Evolutionary conservation across 176 grass and related monocot genomes (phyloP).

Genomic region (Dendrocalamus sinicus): DNA sequence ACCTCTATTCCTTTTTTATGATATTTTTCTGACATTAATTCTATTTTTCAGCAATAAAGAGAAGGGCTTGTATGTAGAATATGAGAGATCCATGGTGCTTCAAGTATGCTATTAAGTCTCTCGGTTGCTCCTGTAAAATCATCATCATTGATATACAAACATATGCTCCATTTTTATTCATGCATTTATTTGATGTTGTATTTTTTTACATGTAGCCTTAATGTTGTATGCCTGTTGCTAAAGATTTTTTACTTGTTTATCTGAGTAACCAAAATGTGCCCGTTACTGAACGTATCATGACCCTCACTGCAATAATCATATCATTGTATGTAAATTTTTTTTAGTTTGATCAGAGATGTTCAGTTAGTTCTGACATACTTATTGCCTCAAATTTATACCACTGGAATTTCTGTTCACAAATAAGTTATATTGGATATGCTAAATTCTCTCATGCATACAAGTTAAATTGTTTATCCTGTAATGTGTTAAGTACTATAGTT

Average conservation of each 20-base stretch:
- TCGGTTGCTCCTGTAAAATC: conserved; percentile 1
- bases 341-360: background rate
- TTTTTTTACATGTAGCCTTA: conserved; percentile 24
- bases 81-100: conserved; percentile 95
- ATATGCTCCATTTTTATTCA: conserved; percentile 10
- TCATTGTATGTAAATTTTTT: background rate
- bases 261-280: conserved; percentile 28
- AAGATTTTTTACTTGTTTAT: conserved; percentile 24
- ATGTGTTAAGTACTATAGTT: background rate
- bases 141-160: conserved; percentile 29
- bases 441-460: conserved; percentile 28
- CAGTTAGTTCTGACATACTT: conserved; percentile 30
- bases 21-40: conserved; percentile 34
- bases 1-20: conserved; percentile 28
- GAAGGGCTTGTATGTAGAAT: conserved; percentile 83
- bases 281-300: conserved; percentile 21
- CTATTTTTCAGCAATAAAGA: conserved; percentile 81
- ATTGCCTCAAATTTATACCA: background rate
- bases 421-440: background rate
- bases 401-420: background rate
- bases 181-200: conserved; percentile 29
- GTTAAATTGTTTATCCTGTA: conserved; percentile 36
- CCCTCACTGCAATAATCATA: conserved; percentile 13
- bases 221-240: conserved; percentile 5
- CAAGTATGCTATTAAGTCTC: conserved; percentile 55